These are phyloP conservation scores for Inga laurina DNA, from an alignment of 306 rosid genomes.

Conservation along the genomic window DNA sequence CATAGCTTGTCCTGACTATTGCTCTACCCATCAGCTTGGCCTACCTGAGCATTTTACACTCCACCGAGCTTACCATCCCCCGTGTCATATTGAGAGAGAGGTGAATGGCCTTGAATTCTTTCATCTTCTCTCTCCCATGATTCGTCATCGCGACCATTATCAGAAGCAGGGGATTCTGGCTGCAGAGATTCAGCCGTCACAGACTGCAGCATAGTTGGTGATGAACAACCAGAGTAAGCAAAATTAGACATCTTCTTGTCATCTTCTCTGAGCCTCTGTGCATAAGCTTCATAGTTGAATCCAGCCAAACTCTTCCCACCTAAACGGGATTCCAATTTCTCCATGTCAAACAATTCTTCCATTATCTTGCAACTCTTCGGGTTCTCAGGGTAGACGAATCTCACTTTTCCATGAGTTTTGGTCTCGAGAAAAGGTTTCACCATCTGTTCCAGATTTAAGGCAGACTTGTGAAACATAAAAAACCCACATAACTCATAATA, in stretches of 20 bases:
- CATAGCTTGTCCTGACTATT: not conserved
- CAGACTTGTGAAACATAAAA: slow-evolving; percentile 9
- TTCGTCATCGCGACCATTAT: slow-evolving; percentile 41
- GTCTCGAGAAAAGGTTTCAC: slow-evolving; percentile 81
- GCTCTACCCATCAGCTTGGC: slow-evolving; percentile 16
- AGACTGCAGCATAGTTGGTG: slow-evolving; percentile 13
- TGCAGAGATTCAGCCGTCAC: slow-evolving; percentile 31
- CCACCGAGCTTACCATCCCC: slow-evolving; percentile 26
- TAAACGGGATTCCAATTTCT: slow-evolving; percentile 61
- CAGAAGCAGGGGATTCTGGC: slow-evolving; percentile 17
- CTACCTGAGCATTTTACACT: slow-evolving; percentile 8
- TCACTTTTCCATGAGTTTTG: slow-evolving; percentile 67
- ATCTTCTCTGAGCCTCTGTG: slow-evolving; percentile 58
- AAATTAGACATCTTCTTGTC: slow-evolving; percentile 48
- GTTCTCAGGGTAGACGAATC: slow-evolving; percentile 67
- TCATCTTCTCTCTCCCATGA: slow-evolving; percentile 28
- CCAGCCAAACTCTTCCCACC: slow-evolving; percentile 59
- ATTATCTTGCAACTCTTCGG: slow-evolving; percentile 56
- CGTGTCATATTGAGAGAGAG: slow-evolving; percentile 16
- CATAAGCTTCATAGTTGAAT: slow-evolving; percentile 53
- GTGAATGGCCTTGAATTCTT: not conserved
- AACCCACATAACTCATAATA: not conserved
- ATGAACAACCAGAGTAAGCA: slow-evolving; percentile 43
- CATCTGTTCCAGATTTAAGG: slow-evolving; percentile 45
- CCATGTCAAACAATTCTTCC: slow-evolving; percentile 63